Base-by-base conservation (phyloP, 257 asterid species). In the Primulina huaijiensis region DNA sequence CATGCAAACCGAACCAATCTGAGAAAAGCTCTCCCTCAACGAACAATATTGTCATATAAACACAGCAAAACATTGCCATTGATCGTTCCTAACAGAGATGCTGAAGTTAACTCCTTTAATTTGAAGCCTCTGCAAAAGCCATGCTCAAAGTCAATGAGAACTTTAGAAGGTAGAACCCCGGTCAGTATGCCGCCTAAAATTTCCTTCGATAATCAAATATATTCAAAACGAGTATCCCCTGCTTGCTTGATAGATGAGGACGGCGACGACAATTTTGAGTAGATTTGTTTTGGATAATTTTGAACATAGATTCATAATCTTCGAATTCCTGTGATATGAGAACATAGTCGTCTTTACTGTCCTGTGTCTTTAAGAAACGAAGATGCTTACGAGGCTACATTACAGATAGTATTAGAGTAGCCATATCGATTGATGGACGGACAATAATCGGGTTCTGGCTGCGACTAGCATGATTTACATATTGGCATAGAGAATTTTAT, bases 251-350 rank as follows among this genome's bases (percentile, higher is more conserved):
- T 61, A 62, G 90, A 88, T 72, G 96, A 88, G n/a, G n/a, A 23
- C n/a, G 5, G 62, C 60, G 89, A 88, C 70, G 93, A 88, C 16
- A 97, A 92, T 85, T 92, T 88, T 74, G 82, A 62, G 34, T 90
- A 87, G 78, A 69, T 71, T 3, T 78, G 30, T 11, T 46, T 74
- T 57, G 73, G 53, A 29, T 64, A 31, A 20, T 50, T 68, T 64
- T 16, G 25, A 50, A 20, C 64, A 20, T 50, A 12, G 17, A 43
- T 43, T 43, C 55, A 46, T 46, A 0, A 46, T 46, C 55, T 0
- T 43, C 55, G 14, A 3, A 46, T 14, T 12, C 7, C 55, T 46
- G 7, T 12, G 9, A 46, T 3, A 14, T 46, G 6, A 14, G 55
- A 4, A 12, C 46, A 38, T 14, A 14, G 19, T 14, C 0, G 19